Evolutionary conservation across 805 yeast species (phyloP), one percentile per base, ranked within the genome.

Genomic region (Yamadazyma ubonensis): DNA sequence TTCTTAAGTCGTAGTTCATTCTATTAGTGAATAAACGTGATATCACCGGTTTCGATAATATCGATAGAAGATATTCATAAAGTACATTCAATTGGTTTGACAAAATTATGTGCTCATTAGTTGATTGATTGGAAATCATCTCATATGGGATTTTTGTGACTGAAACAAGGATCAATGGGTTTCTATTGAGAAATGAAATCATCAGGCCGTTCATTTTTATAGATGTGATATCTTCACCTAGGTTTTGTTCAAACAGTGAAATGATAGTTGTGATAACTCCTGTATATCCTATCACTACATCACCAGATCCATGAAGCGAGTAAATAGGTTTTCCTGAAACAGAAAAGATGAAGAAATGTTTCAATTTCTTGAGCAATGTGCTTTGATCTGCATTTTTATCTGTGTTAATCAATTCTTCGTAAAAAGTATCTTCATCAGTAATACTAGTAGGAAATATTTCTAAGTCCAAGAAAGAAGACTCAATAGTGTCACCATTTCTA

Each of bases 281-380:
- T 66, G 83, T 78, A 51, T 83, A 83, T 0, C 87, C 83, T 31
- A 85, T 63, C 2, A 83, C 68, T 11, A 79, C 59, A 26, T 79
- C 81, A 38, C 86, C 90, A 2, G 78, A 65, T 2, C 93, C 95
- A 55, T 81, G 78, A 71, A 82, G 68, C 2, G 95, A 78, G 59
- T 83, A 89, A 5, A 89, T 82, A 2, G 95, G 95, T 56, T 89
- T 89, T 0, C 96, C 96, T 1, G 96, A 95, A 2, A 81, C 66
- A 0, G 95, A 85, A 7, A 89, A 65, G 3, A 89, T 76, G 50
- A 86, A 83, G 53, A 83, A 86, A 44, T 88, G 95, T 57, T 87
- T 88, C 39, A 64, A 50, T 33, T 65, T 69, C 15, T 42, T 27
- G 39, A 57, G 61, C 43, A 70, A 67, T 5, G 20, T 32, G 1